Percentiles rank a stretch among this genome's conserved stretches.
These are phyloP conservation scores for Microbotryum scabiosae DNA, from an alignment of 1,284 basidiomycete genomes.

Conservation along the genomic window DNA sequence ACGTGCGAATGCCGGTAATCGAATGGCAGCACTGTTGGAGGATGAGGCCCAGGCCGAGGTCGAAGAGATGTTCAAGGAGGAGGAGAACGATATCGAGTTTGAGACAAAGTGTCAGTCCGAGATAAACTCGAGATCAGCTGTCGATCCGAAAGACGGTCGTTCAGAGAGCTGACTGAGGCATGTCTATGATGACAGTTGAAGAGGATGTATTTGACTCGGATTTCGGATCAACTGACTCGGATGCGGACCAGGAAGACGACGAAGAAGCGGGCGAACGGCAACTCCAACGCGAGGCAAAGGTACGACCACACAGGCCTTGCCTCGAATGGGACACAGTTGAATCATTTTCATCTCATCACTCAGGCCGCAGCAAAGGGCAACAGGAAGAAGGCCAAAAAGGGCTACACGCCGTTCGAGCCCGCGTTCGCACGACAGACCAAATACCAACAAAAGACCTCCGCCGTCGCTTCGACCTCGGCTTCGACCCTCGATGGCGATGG, in stretches of 20 bases:
- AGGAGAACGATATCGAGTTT: conserved; percentile 64
- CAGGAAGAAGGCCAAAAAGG: conserved; percentile 9
- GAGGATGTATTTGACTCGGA: conserved; percentile 69
- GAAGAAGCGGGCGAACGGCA: conserved; percentile 51
- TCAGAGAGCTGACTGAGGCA: conserved; percentile 1
- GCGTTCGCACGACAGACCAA: conserved; percentile 29
- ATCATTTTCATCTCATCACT: not conserved
- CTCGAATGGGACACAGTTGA: too few species aligned
- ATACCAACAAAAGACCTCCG: conserved; percentile 7
- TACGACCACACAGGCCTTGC: conserved; percentile 19
- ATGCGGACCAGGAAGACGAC: conserved; percentile 52
- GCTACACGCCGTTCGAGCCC: conserved; percentile 25
- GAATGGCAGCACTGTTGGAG: conserved; percentile 31
- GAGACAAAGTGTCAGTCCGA: conserved; percentile 50
- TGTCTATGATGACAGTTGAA: conserved; percentile 49
- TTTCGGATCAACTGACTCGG: conserved; percentile 59
- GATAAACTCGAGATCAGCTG: not conserved
- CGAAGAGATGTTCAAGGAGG: conserved; percentile 47
- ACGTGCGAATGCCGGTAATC: conserved; percentile 24
- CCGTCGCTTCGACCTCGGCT: conserved; percentile 21
- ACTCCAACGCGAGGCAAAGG: conserved; percentile 52
- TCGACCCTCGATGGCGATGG: conserved; percentile 12
- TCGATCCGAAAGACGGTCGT: not conserved
- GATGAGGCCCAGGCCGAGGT: conserved; percentile 39
- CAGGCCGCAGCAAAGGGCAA: conserved; percentile 18